These are phyloP conservation scores for Lantana camara DNA, from an alignment of 257 asterid genomes.

Conservation along the genomic window DNA sequence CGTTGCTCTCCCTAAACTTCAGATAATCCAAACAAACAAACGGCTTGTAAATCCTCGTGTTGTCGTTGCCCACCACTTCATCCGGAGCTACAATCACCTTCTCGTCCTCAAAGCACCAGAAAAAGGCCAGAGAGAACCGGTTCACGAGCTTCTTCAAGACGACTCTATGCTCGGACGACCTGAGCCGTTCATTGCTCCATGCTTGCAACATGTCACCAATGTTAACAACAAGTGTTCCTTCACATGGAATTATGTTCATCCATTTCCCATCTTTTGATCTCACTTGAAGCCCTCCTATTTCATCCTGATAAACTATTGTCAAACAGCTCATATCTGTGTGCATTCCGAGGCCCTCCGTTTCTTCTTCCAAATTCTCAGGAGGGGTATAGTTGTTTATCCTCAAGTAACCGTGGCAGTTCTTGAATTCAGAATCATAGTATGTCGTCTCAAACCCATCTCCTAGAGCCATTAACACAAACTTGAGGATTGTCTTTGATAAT, in stretches of 20 bases:
- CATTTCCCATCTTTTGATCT: constrained; percentile 57
- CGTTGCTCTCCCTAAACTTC: constrained; percentile 60
- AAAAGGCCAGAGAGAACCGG: constrained; percentile 67
- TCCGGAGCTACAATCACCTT: constrained; percentile 60
- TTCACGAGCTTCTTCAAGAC: constrained; percentile 43
- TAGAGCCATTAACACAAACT: constrained; percentile 41
- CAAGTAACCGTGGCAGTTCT: constrained; percentile 64
- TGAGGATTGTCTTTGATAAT: constrained; percentile 44
- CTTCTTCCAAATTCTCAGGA: constrained; percentile 39
- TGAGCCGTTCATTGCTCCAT: constrained; percentile 66
- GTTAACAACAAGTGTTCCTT: constrained; percentile 67
- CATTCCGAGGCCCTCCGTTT: constrained; percentile 72
- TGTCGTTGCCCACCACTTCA: constrained; percentile 49
- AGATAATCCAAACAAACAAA: constrained; percentile 62
- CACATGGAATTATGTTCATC: constrained; percentile 59
- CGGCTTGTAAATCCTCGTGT: constrained; percentile 47
- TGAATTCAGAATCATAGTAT: constrained; percentile 49
- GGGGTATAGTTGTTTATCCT: constrained; percentile 68
- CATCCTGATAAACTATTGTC: constrained; percentile 67
- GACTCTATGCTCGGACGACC: constrained; percentile 77
- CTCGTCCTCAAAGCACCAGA: constrained; percentile 81
- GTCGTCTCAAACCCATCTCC: constrained; percentile 43
- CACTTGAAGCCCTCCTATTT: constrained; percentile 73
- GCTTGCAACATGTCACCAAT: constrained; percentile 80
- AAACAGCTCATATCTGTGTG: constrained; percentile 84